Base-by-base conservation (phyloP, 805 yeast species). In the Jamesozyma jinghongensis region DNA sequence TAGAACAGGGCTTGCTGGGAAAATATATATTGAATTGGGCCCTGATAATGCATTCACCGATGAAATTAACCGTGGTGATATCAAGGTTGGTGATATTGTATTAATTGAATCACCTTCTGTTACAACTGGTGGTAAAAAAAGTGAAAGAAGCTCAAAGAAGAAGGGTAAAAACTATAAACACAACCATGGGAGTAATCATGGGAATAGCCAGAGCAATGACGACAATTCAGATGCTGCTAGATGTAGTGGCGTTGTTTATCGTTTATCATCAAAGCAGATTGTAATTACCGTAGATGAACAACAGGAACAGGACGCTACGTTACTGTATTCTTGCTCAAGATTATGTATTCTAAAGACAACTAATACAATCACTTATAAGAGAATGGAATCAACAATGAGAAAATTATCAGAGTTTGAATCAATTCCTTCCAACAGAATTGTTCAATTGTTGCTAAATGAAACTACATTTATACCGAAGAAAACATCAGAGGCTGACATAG, bases 71-170 rank as follows among this genome's bases (percentile, higher is more conserved):
- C 48, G 62, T 14, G 81, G 84, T 1, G 75, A 74, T 19, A 58
- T 85, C 20, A 70, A 77, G 47, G 71, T 73, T 3, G 95, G 95
- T 12, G 96, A 86, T 61, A 78, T 85, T 32, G 88, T 86, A 2
- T 44, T 85, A 11, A 77, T 79, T 18, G 65, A 62, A 40, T 64
- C 68, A 0, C 36, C 39, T 1, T 16, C 30, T 20, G n/a, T 20
- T 5, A 16, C 35, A 14, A 47, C 57, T 1, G 16, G 53, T 13
- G 47, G 57, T 1, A n/a, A 53, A 13, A 41, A 45, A 3, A 46
- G 60, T 4, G 45, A 49, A 38, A 22, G 40, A 8, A 55, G 53
- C 38, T 41, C 60, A 37, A 61, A 61, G 10, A 53, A 64, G 1
- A 57, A 53, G 32, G 42, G 43, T 8, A 39, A 35, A 4, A 41